phyloP scores from a whole-genome alignment of 192 early-diverging fungal genomes.

The Umbelopsis ramanniana region DNA sequence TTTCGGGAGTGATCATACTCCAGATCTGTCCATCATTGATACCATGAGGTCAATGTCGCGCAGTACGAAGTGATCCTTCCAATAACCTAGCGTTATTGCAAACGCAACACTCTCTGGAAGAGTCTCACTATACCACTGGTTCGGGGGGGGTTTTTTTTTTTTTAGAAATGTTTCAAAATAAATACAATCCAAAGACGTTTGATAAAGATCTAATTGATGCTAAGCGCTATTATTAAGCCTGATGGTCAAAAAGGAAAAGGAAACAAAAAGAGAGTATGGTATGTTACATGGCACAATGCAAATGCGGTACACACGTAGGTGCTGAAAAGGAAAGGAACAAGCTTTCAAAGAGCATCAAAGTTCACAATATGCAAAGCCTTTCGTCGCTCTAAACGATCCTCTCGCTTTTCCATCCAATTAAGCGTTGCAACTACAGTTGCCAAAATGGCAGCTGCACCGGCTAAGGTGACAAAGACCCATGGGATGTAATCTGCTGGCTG shows the following conservation, averaged over 20 bases:
- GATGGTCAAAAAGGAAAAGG: not conserved
- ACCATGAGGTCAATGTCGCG: slow-evolving; percentile 2
- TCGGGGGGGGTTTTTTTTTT: no score
- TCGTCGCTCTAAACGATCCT: slow-evolving; percentile 79
- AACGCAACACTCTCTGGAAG: not conserved
- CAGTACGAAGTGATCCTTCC: not conserved
- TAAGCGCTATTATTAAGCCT: not conserved
- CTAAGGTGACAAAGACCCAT: slow-evolving; percentile 79
- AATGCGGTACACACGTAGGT: not conserved
- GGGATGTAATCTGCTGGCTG: slow-evolving; percentile 84
- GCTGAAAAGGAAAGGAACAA: not conserved
- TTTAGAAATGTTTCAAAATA: not conserved
- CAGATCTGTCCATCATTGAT: slow-evolving; percentile 17
- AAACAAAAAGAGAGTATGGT: not conserved
- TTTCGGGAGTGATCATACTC: not conserved
- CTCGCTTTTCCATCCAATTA: slow-evolving; percentile 80
- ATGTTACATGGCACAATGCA: slow-evolving; percentile 14
- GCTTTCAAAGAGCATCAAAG: slow-evolving; percentile 82
- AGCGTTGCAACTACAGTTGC: slow-evolving; percentile 72
- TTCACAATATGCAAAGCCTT: slow-evolving; percentile 85
- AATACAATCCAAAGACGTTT: not conserved
- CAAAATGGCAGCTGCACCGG: slow-evolving; percentile 72
- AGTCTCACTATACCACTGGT: not conserved
- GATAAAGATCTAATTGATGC: not conserved
- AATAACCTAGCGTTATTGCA: not conserved